Evolutionary conservation across 768 basidiomycete genomes (phyloP), one percentile per base, ranked within the genome.

Genomic region (Tubosaeta sp.): DNA sequence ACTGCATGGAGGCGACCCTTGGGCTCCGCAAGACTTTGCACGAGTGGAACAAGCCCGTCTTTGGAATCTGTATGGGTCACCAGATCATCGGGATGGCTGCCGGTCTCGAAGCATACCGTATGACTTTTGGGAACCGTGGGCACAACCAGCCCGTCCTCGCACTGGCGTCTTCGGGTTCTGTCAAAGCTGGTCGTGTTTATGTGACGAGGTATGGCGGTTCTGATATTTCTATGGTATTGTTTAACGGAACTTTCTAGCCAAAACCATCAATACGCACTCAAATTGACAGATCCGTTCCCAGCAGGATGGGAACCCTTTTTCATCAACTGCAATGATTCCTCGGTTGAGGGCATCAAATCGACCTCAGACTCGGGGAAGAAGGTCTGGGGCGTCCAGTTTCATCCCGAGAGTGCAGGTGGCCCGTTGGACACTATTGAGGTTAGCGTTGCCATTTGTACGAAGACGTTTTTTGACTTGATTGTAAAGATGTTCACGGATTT

Each of bases 61-160:
- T 98, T 59, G 97, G 97, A 49, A 95, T 99, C 59, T 99, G 97
- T 72, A 98, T 99, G 97, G 97, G 95, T 46, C 92, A 98, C 67
- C 95, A 98, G 71, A 81, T 99, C 60, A 89, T 99, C 59, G 97
- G 95, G 45, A 89, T 99, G 79, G 97, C 95, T 26, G 95, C 94
- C 22, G 95, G 97, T 19, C 71, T 97, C 49, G 95, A 97, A 59
- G 92, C 95, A 17, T 97, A 98, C 71, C 81, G 97, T 42, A 99
- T 99, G 97, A 93, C 87, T 10, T 99, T 98, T 66, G 97, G 97
- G n/a, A 97, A 99, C 69, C 87, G 97, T 59, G 97, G 97, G 16
- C 97, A 99, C 71, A 99, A 99, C 68, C 97, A 99, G 69, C 97
- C 97, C 29, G 97, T 99, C 12, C 78, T 99, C 41, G 95, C 97